Conservation (phyloP, 2,329 filamentous ascomycete species). For the Didymella sp. region DNA sequence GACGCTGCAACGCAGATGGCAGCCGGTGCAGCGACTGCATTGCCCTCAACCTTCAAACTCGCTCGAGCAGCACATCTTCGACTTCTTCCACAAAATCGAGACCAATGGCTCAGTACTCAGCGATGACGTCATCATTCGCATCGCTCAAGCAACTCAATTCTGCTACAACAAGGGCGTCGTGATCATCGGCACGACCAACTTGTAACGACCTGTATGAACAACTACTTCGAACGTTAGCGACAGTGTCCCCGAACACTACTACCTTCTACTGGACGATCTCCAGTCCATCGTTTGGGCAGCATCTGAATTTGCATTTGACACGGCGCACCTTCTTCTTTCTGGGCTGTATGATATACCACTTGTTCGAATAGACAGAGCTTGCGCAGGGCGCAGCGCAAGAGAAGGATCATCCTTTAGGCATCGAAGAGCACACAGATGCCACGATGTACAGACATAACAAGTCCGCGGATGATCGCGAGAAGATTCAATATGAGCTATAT, state of each 20-base stretch:
- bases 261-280: slow-evolving; percentile 5
- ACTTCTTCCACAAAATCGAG: slow-evolving; percentile 37
- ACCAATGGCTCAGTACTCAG: slow-evolving; percentile 46
- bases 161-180: slow-evolving; percentile 33
- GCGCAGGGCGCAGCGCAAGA: slow-evolving; percentile 7
- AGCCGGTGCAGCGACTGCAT: slow-evolving; percentile 51
- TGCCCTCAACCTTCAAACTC: slow-evolving; percentile 49
- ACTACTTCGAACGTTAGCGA: slow-evolving; percentile 32
- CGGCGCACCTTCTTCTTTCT: not conserved
- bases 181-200: slow-evolving; percentile 11
- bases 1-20: slow-evolving; percentile 49
- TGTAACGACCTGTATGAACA: slow-evolving; percentile 21
- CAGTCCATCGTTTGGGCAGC: slow-evolving; percentile 8
- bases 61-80: slow-evolving; percentile 44
- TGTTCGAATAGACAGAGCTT: slow-evolving; percentile 1
- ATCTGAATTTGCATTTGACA: slow-evolving; percentile 16
- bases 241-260: slow-evolving; percentile 21
- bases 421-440: slow-evolving; percentile 15
- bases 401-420: not conserved
- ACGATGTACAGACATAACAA: slow-evolving; percentile 1
- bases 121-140: slow-evolving; percentile 51
- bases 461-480: not conserved
- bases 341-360: slow-evolving; percentile 20
- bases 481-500: not conserved
- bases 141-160: slow-evolving; percentile 45